Base-by-base conservation (phyloP, 257 asterid genomes). In the Buddleja alternifolia region DNA sequence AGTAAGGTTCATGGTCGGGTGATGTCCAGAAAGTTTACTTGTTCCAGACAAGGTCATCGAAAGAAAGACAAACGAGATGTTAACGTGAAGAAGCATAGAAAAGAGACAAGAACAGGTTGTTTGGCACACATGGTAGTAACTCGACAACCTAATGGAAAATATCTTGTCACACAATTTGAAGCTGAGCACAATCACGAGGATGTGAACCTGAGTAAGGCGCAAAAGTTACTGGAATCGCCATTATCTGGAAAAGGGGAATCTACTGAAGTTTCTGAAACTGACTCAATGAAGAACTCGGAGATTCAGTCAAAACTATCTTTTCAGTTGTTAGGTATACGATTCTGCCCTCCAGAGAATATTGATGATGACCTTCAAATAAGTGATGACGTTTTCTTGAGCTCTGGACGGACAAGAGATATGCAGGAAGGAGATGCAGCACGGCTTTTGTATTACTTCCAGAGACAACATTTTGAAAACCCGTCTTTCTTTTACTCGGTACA, bases 1-100 rank as follows among this genome's bases (percentile, higher is more conserved):
- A 85, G 91, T 75, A 85, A 85, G 81, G 85, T 85, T 42, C 91
- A 85, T 63, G 91, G 88, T 32, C 81, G 86, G 63, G 88, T 82
- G 75, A 79, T 83, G 84, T 85, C 88, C 45, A 80, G 88, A 72
- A 85, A 85, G 72, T 85, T 85, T 68, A 82, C 91, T 45, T 85
- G 91, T 66, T 85, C 83, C 23, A 78, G 91, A 69, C 83, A 85
- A 65, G 91, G 91, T 56, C 84, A 82, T 51, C 81, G 91, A 4
- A 80, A 80, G 74, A 80, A 73, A 66, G 91, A 82, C 75, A 85
- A 82, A 74, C 75, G 91, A 50, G 91, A 85, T 57, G 71, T 67
- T 54, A 82, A 85, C 41, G 91, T 85, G 75, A 85, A 82, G 80
- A 83, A 82, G 77, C 88, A 80, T 55, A 78, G 88, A n/a, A 80